Base-by-base conservation (phyloP, 257 asterid genomes). In the Lycium barbarum region DNA sequence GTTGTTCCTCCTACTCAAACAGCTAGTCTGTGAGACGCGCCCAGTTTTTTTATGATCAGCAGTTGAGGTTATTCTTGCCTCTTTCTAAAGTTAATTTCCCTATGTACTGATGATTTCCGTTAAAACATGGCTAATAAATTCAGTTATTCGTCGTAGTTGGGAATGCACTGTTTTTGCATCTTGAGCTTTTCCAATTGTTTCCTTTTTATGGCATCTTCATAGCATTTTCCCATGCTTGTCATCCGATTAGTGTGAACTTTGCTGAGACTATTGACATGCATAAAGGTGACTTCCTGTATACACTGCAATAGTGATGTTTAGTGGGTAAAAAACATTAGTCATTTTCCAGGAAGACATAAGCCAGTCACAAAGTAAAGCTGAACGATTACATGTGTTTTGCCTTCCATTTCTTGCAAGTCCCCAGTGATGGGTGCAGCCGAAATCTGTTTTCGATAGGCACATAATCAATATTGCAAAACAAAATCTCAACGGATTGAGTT, bases 21-120 rank as follows among this genome's bases (percentile, higher is more conserved):
- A 11, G 93, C 97, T 58, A 88, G 89, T 82, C 92, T 93, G 11
- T 93, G 89, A 87, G 47, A 68, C 15, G 26, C 51, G 61, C 5
- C 61, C 20, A 55, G 59, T 3, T 55, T 49, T 49, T 9, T 66
- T 66, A 66, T 66, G 80, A 51, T 80, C 68, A 40, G 80, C 38
- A 72, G 7, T n/a, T 74, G 62, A 76, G 82, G 82, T 76, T 51
- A 76, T 51, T 51, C 26, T 76, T 76, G 51, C 80, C 15, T 71
- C 26, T 85, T 35, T 12, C 58, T 13, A 5, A 51, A 81, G 59
- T 12, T 13, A 53, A 80, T 43, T 61, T 51, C 7, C 8, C 57
- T 18, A 35, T 62, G 63, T 11, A 36, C 81, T 63, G 22, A 76
- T 76, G 63, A 22, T 26, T 76, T 51, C 22, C 43, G n/a, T 51